Evolutionary conservation across 345 rosid species (phyloP), one percentile per base, ranked within the genome.

Genomic region (Passiflora organensis): DNA sequence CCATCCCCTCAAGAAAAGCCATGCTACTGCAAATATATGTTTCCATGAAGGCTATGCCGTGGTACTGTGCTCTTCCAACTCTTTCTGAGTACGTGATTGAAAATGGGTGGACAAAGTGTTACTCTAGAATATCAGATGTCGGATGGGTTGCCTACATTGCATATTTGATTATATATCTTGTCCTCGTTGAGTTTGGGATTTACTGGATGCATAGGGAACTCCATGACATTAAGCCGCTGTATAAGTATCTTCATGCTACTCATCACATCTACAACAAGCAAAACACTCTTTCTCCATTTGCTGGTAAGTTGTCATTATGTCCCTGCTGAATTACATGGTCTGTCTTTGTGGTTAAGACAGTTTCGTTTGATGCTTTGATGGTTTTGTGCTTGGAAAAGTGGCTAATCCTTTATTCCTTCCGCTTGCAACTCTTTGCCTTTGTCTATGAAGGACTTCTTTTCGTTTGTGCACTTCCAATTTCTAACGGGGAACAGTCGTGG

Each of bases 191-290:
- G 85, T 84, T 89, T 71, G 89, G 91, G 43, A 89, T 93, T 58
- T 93, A 93, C 63, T 89, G 97, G 97, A 79, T 84, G 91, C 97
- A 93, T 51, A 65, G 94, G 65, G 89, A 84, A 76, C 75, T 89
- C 68, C 99, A 93, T 65, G 99, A 86, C 73, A 89, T 93, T 46
- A 89, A 93, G 68, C 93, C 90, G 64, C 67, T 93, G 0, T 93
- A 93, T 78, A 93, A 86, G 72, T 72, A 78, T 63, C 84, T 93
- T 60, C 97, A 89, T 60, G 95, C 89, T 0, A 83, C 89, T 4
- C 97, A 93, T 63, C 99, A 89, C 56, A 81, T 89, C 77, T 93
- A 89, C 82, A 89, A 93, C 76, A 93, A 93, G 86, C 95, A 86
- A 72, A 89, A 86, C 43, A 93, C 95, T 36, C 87, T 93, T 21